Base-by-base conservation (phyloP, 1,284 basidiomycete species). In the Porogramme epimiltina region DNA sequence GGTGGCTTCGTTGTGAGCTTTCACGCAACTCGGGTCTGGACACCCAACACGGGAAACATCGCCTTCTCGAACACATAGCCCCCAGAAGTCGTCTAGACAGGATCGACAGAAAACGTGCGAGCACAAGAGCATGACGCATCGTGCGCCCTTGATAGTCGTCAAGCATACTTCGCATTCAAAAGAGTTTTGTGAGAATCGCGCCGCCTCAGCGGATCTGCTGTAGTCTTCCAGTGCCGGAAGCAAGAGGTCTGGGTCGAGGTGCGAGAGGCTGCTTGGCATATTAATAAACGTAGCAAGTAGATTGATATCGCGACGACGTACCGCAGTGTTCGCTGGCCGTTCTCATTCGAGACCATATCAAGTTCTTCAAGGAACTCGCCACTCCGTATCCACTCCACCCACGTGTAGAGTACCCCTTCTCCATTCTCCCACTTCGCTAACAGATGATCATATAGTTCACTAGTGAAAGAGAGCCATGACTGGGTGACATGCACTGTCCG, bases 81-180 rank as follows among this genome's bases (percentile, higher is more conserved):
- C 75, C 87, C 89, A 93, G 65, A 86, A 91, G 57, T 87, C 84
- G 47, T 75, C 73, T 33, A 93, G 67, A 65, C 90, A 93, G 9
- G 75, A 64, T 22, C 80, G 78, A 66, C 90, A 93, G 65, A 91
- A 91, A 16, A 89, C 77, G 66, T 92, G 89, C 2, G 67, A 65
- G 63, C 91, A 93, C 2, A 73, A 64, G 22, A 93, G 73, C 51
- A 79, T 73, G 11, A 91, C 62, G 63, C 90, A 91, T 55, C 80
- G 78, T 0, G 78, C 72, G 39, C 91, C 91, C 63, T 88, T 90
- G 54, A 81, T 71, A 2, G 80, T 76, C 19, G 78, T 75, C n/a
- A 92, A 69, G 65, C 90, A 92, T 33, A 92, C 80, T 25, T 81
- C 74, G 63, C 90, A 92, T 41, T 72, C 67, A 66, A 87, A 86